Percentiles rank a stretch among this genome's conserved stretches.
Evolutionary conservation across 768 basidiomycete species (phyloP).

Genomic region (Macrolepiota fuliginosa): DNA sequence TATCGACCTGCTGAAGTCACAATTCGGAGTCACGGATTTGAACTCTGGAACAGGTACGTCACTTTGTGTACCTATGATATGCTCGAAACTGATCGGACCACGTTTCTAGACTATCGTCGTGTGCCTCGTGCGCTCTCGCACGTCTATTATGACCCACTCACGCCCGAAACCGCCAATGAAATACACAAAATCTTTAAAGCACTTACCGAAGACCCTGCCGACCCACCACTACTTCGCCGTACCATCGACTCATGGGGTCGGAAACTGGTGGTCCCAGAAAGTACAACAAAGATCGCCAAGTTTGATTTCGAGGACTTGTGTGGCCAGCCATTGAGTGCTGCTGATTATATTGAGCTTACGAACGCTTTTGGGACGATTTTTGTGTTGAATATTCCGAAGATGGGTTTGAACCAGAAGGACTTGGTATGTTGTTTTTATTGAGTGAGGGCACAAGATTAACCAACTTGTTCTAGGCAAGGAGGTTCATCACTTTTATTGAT

Average conservation of each 20-base stretch:
- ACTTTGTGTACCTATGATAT: background rate
- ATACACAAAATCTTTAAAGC: conserved; percentile 84
- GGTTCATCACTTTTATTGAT: conserved; percentile 98
- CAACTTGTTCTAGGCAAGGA: conserved; percentile 59
- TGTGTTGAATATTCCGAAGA: conserved; percentile 81
- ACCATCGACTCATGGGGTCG: conserved; percentile 89
- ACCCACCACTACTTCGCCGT: conserved; percentile 59
- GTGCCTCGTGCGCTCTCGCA: conserved; percentile 91
- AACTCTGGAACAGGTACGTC: conserved; percentile 88
- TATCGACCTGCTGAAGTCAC: conserved; percentile 87
- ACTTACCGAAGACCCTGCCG: conserved; percentile 52
- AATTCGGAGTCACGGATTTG: conserved; percentile 86
- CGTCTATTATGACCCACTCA: conserved; percentile 87
- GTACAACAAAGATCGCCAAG: conserved; percentile 75
- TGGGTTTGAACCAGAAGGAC: conserved; percentile 87
- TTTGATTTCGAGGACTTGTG: conserved; percentile 88
- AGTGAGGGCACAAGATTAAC: background rate
- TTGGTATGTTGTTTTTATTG: conserved; percentile 43
- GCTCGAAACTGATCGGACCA: background rate
- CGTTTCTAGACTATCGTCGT: conserved; percentile 80
- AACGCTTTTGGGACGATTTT: conserved; percentile 87
- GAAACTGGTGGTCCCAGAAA: conserved; percentile 73
- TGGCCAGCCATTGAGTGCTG: conserved; percentile 85
- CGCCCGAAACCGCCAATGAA: conserved; percentile 60
- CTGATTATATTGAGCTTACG: conserved; percentile 94